phyloP scores from a whole-genome alignment of 2,329 filamentous ascomycete species.

The Exophiala sp. region DNA sequence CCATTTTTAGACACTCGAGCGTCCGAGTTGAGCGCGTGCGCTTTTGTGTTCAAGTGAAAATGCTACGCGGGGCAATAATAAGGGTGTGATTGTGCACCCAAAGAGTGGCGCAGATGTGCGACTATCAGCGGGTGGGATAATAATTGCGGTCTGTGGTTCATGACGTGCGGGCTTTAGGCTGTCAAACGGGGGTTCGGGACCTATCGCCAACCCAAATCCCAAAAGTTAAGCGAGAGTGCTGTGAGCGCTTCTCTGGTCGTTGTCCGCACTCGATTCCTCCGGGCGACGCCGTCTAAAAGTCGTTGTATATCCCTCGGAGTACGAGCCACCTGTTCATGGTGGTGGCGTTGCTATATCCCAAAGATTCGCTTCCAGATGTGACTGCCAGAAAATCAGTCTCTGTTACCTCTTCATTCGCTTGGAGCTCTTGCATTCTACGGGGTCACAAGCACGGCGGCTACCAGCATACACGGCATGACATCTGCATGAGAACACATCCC shows the following conservation, averaged over 20 bases:
- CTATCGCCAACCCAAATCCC: not conserved
- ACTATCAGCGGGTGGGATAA: no score
- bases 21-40: not conserved
- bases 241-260: not conserved
- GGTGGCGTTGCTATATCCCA: no score
- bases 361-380: no score
- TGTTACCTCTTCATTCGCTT: not conserved
- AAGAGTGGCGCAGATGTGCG: not conserved
- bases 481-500: conserved; percentile 14
- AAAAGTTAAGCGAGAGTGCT: conserved; percentile 2
- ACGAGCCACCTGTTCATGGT: no score
- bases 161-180: not conserved
- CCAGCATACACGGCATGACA: conserved; percentile 21
- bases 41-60: not conserved
- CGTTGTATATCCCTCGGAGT: no score
- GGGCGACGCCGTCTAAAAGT: no score
- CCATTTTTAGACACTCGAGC: conserved; percentile 44
- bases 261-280: not conserved
- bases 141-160: no score
- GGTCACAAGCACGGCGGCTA: conserved; percentile 2
- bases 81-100: not conserved
- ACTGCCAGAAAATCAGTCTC: no score
- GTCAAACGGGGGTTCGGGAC: not conserved
- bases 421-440: not conserved
- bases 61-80: conserved; percentile 12